Evolutionary conservation across 805 yeast genomes (phyloP).

Genomic region (Wickerhamiella slavikovae): DNA sequence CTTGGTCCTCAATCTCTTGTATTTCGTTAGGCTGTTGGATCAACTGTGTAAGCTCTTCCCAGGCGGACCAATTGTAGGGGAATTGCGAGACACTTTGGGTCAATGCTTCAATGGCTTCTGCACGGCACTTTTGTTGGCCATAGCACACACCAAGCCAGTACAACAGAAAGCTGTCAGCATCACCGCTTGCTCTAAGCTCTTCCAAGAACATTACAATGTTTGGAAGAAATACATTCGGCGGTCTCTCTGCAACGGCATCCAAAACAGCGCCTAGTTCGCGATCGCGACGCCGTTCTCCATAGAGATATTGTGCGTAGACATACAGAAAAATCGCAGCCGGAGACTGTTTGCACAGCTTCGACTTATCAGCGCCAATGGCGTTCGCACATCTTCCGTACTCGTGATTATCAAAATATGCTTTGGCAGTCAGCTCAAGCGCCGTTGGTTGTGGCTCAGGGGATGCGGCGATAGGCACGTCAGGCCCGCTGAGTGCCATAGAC

Average conservation of each 20-base stretch:
- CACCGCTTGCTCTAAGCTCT: constrained; percentile 5
- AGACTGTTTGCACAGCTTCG: too few species aligned
- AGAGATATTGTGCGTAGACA: constrained; percentile 44
- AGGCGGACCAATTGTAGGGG: constrained; percentile 86
- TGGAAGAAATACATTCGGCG: constrained; percentile 16
- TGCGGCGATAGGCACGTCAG: constrained; percentile 7
- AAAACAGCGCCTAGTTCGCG: constrained; percentile 56
- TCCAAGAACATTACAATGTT: constrained; percentile 24
- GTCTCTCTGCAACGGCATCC: constrained; percentile 13
- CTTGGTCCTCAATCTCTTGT: neutral
- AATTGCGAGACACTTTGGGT: constrained; percentile 40
- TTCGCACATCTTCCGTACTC: constrained; percentile 69
- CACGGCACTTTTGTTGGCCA: constrained; percentile 37
- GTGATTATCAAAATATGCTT: constrained; percentile 54
- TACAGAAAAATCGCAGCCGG: constrained; percentile 28
- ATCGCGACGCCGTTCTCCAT: constrained; percentile 57
- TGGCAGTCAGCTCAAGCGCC: too few species aligned
- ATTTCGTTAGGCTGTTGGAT: constrained; percentile 41
- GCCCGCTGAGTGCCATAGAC: constrained; percentile 31
- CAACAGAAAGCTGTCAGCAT: constrained; percentile 37
- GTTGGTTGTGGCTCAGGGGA: constrained; percentile 25
- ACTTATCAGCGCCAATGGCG: constrained; percentile 18
- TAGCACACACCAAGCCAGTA: constrained; percentile 55
- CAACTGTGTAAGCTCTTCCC: constrained; percentile 59
- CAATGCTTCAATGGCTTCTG: constrained; percentile 39